Base-by-base conservation (phyloP, 306 rosid species). In the Nissolia schottii region DNA sequence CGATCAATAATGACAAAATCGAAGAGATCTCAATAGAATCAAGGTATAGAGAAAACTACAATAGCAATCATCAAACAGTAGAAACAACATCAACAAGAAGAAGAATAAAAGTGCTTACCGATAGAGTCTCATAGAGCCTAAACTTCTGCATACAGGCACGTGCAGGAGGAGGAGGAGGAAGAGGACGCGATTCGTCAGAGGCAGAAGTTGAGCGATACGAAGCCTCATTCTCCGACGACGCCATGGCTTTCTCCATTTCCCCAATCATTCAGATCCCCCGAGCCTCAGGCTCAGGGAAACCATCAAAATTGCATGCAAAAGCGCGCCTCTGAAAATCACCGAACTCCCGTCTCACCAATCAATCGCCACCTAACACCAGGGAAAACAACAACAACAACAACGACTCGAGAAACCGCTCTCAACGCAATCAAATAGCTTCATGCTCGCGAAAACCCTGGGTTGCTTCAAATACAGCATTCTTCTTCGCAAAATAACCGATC, bases 211-310 rank as follows among this genome's bases (percentile, higher is more conserved):
- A 68, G 78, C 67, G 69, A 37, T 54, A 71, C 20, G 85, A 68
- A 37, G 79, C 45, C 75, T 77, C 88, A 67, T 83, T 82, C 75
- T 88, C 92, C 38, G 89, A 71, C 77, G 87, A 88, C 49, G 91
- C 95, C 91, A 87, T 91, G 58, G 64, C 53, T 74, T 55, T 5
- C 71, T 29, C 56, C 45, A 55, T 35, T 14, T 27, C 45, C 6
- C 7, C 16, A 67, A 24, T 38, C 66, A 76, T 58, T 79, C 73
- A 82, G 89, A 84, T 87, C 85, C 88, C 89, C 91, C 86, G 92
- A 89, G 95, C 91, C 92, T 81, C 92, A 73, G 84, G 97, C 92
- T 80, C 90, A 88, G 95, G 92, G 92, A 70, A 68, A 67, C 69
- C 72, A 85, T 62, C 86, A 85, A 81, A 79, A 91, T 74, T 64